Evolutionary conservation across 164 flowering plant genomes (phyloP), one percentile per base, ranked within the genome.

Genomic region (Aristolochia fimbriata): DNA sequence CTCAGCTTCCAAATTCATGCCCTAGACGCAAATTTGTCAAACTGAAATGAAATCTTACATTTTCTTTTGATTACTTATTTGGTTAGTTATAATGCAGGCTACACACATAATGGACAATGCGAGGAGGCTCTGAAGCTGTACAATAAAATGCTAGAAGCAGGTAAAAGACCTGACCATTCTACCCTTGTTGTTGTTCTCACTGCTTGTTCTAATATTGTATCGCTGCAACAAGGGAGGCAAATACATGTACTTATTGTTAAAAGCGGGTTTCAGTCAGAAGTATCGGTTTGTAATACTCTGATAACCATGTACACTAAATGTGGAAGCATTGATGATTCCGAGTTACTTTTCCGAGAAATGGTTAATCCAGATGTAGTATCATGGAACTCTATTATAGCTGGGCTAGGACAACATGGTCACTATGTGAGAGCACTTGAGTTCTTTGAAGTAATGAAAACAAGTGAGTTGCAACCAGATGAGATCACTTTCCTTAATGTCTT

Each of bases 361-460:
- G 21, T 48, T 23, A 49, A 27, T 66, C 79, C 76, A 17, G 75
- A 73, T 55, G 50, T 77, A 27, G 79, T 78, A 51, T 74, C 83
- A 1, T 82, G 83, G 82, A 82, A 80, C 65, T 65, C 82, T 55
- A 68, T 82, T 22, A 76, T 80, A 37, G 71, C 82, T 13, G 79
- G 71, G 7, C 74, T 70, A 70, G 79, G 76, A 23, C 83, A 71
- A 22, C 79, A 77, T 67, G 83, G 83, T 6, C 69, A 68, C 65
- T 66, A 73, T 53, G 75, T 67, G 13, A 71, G 65, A 70, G 82
- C 74, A 55, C 31, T 71, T 22, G 48, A 20, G 56, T 68, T 63
- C n/a, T 78, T 80, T 63, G 13, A 58, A 31, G 60, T 65, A 59
- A 74, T 78, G 79, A 30, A 33, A 17, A 24, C 20, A 45, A 63